phyloP scores from a whole-genome alignment of 148 eudicot species.

The Rhododendron williamsianum region DNA sequence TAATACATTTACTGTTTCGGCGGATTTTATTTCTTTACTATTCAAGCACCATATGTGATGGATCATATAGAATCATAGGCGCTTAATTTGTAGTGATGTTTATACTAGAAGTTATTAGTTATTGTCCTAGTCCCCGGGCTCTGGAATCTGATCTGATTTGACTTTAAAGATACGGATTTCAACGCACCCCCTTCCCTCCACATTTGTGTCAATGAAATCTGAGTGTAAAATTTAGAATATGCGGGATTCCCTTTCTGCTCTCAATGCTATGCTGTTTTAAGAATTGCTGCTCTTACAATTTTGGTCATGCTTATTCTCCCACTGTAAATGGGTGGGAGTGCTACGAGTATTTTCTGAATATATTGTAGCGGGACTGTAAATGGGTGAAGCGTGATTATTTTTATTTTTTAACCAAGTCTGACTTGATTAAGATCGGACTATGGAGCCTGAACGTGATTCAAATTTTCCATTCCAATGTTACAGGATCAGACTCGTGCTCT shows the following conservation, averaged over 20 bases:
- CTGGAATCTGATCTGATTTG: background rate
- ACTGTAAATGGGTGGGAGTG: background rate
- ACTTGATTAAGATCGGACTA: background rate
- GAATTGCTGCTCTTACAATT: background rate
- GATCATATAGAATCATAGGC: background rate
- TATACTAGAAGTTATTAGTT: background rate
- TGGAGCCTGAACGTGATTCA: background rate
- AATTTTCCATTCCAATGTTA: constrained; percentile 11
- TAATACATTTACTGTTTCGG: background rate
- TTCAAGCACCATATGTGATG: background rate
- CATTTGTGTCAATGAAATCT: background rate
- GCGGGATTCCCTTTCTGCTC: background rate
- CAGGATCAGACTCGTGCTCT: constrained; percentile 95
- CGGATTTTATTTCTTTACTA: background rate
- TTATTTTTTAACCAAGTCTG: background rate
- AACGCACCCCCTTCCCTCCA: background rate
- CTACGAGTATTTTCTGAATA: background rate
- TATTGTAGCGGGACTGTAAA: background rate
- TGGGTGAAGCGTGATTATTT: background rate
- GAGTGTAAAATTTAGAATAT: background rate
- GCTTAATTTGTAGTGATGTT: background rate
- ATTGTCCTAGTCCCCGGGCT: background rate
- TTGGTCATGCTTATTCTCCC: background rate
- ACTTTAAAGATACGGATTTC: background rate
- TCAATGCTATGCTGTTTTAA: background rate